These are phyloP conservation scores for Leucogyrophana mollusca DNA, from an alignment of 768 basidiomycete species.

Conservation along the genomic window DNA sequence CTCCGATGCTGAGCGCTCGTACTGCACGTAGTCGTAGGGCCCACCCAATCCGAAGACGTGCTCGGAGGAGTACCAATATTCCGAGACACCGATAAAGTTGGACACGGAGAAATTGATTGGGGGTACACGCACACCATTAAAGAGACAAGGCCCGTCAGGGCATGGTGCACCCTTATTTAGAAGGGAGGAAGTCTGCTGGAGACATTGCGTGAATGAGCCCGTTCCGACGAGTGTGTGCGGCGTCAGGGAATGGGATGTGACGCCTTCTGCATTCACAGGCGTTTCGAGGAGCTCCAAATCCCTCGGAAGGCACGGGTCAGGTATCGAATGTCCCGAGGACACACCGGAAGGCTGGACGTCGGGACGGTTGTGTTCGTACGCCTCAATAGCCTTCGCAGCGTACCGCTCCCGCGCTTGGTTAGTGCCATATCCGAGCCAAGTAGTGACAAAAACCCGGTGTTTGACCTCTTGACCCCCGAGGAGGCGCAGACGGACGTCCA, in stretches of 20 bases:
- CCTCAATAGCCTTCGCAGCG: constrained; percentile 62
- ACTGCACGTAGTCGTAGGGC: constrained; percentile 93
- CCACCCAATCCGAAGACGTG: constrained; percentile 95
- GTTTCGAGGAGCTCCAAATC: constrained; percentile 62
- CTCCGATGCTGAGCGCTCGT: constrained; percentile 85
- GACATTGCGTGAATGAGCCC: constrained; percentile 86
- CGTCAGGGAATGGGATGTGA: constrained; percentile 43
- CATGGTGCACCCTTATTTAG: constrained; percentile 87
- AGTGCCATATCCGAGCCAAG: constrained; percentile 98
- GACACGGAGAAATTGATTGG: constrained; percentile 92
- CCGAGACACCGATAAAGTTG: constrained; percentile 95
- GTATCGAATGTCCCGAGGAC: constrained; percentile 40
- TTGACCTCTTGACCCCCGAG: constrained; percentile 83
- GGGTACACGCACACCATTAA: constrained; percentile 93
- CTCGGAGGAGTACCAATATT: constrained; percentile 99
- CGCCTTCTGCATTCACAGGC: constrained; percentile 41
- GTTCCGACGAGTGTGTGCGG: constrained; percentile 75
- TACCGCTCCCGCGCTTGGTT: constrained; percentile 97
- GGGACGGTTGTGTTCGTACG: constrained; percentile 46
- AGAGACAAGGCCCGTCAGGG: constrained; percentile 81
- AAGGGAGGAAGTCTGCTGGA: constrained; percentile 68
- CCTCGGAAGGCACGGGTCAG: constrained; percentile 90
- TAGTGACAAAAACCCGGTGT: constrained; percentile 95
- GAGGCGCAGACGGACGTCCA: constrained; percentile 79
- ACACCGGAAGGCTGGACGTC: constrained; percentile 20